Conservation (phyloP, 306 rosid genomes). For the Dalbergia oliveri region DNA sequence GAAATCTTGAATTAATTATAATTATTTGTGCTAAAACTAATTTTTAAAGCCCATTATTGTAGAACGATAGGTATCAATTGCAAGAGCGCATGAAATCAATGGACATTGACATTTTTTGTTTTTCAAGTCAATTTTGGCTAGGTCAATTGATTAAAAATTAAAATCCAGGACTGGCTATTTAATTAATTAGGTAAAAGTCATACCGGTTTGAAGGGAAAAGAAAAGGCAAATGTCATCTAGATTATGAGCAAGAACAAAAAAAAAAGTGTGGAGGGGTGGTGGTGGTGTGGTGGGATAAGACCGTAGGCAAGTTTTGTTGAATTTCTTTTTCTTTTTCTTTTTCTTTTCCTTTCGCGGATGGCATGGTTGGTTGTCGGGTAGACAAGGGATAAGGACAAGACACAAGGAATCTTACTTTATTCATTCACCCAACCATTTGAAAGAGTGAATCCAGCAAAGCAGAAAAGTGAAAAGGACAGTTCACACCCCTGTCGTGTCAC, state of each 20-base stretch:
- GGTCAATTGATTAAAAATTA: too few relatives aligned
- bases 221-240: conserved; percentile 35
- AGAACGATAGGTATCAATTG: neutral
- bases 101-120: neutral
- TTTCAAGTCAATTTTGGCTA: too few relatives aligned
- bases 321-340: conserved; percentile 14
- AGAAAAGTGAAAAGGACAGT: neutral
- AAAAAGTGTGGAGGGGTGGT: neutral
- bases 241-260: conserved; percentile 5
- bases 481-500: conserved; percentile 28
- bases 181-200: neutral
- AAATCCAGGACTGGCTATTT: neutral
- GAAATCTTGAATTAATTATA: neutral
- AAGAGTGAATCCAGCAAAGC: conserved; percentile 4
- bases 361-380: conserved; percentile 77
- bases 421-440: conserved; percentile 48
- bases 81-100: neutral
- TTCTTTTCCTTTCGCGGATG: conserved; percentile 53
- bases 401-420: conserved; percentile 72
- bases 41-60: neutral
- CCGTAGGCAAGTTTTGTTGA: conserved; percentile 28
- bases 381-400: conserved; percentile 70
- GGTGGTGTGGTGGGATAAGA: conserved; percentile 1
- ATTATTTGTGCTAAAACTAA: neutral
- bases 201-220: neutral